Conservation (phyloP, 805 yeast species). For the Ogataea methanolica region DNA sequence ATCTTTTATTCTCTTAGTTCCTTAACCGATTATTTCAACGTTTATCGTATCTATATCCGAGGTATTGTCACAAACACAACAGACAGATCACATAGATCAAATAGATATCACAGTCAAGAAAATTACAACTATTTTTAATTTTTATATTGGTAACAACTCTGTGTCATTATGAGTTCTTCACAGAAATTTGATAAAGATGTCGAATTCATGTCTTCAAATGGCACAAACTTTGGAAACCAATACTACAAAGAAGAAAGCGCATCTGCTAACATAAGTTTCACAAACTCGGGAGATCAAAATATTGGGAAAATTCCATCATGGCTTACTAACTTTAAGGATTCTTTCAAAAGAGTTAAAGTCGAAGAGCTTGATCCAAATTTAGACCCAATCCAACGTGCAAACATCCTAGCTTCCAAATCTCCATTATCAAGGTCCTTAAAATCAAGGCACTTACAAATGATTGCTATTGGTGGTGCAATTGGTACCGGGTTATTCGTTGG, state of each 20-base stretch:
- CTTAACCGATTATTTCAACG: too few species aligned
- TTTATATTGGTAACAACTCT: too few species aligned
- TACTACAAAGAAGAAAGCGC: neutral
- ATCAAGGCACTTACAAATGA: conserved; percentile 65
- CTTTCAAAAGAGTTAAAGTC: conserved; percentile 16
- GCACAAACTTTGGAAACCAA: too few species aligned
- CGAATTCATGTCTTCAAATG: too few species aligned
- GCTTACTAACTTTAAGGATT: conserved; percentile 14
- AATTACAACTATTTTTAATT: too few species aligned
- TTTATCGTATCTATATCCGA: too few species aligned
- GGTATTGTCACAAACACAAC: too few species aligned
- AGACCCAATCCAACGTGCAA: conserved; percentile 36
- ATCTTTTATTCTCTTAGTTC: too few species aligned
- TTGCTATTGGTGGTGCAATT: conserved; percentile 72
- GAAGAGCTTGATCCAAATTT: conserved; percentile 36
- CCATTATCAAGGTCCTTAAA: conserved; percentile 45
- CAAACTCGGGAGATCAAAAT: neutral
- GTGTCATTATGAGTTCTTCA: too few species aligned
- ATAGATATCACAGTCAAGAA: too few species aligned
- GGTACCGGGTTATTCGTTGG: conserved; percentile 77
- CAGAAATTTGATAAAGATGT: too few species aligned
- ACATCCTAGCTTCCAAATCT: conserved; percentile 37
- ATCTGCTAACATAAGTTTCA: neutral
- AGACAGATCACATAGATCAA: too few species aligned
- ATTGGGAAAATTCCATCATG: neutral